Evolutionary conservation across 2,329 filamentous ascomycete species (phyloP).

Genomic region (Xylariales sp.): DNA sequence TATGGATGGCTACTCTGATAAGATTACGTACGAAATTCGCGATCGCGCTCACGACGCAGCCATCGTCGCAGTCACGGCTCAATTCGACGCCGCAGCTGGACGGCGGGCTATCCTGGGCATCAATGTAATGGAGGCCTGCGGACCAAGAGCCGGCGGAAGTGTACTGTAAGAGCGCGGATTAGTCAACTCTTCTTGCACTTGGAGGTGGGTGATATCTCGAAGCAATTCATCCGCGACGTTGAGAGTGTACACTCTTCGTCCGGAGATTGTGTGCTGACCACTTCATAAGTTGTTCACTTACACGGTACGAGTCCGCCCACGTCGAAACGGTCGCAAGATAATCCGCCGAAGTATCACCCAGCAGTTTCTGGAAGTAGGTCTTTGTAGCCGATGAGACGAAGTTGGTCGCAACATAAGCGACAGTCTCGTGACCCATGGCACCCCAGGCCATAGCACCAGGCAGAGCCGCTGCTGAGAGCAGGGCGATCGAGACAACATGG

Average conservation of each 20-base stretch:
- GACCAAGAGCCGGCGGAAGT: constrained; percentile 42
- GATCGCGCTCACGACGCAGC: constrained; percentile 57
- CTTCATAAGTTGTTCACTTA: neutral
- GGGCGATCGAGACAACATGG: constrained; percentile 15
- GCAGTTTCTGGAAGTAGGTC: constrained; percentile 36
- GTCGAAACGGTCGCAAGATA: constrained; percentile 46
- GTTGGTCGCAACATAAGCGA: constrained; percentile 48
- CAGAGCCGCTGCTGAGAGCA: constrained; percentile 17
- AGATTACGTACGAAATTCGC: constrained; percentile 27
- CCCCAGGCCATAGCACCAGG: constrained; percentile 33
- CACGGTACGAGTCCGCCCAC: constrained; percentile 45
- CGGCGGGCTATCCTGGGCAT: constrained; percentile 60
- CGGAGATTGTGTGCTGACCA: no score
- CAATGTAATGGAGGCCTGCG: constrained; percentile 34
- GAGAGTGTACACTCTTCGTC: no score
- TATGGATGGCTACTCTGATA: no score
- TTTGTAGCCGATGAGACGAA: constrained; percentile 39
- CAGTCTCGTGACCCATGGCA: constrained; percentile 44
- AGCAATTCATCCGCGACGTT: no score
- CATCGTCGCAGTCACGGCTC: constrained; percentile 55
- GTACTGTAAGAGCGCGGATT: constrained; percentile 17
- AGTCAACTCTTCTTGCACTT: neutral
- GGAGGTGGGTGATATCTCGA: no score
- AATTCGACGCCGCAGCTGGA: constrained; percentile 51
- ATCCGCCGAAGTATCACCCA: constrained; percentile 37